Conservation (phyloP, 1,284 basidiomycete genomes). For the Porodaedalea pini region DNA sequence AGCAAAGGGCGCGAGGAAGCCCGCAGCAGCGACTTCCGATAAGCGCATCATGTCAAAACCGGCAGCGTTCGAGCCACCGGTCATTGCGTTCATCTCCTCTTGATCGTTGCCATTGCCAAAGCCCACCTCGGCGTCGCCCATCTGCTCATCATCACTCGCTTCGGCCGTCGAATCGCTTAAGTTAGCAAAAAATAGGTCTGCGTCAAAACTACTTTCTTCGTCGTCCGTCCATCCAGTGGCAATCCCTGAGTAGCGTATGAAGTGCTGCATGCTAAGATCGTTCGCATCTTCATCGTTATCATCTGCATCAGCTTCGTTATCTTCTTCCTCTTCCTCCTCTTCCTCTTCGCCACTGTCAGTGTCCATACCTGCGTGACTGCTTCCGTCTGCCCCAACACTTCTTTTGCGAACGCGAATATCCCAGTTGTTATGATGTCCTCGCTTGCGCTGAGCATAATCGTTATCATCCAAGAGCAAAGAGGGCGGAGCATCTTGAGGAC, state of each 20-base stretch:
- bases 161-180: slow-evolving; percentile 38
- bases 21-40: slow-evolving; percentile 39
- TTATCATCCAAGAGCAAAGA: slow-evolving; percentile 54
- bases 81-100: slow-evolving; percentile 33
- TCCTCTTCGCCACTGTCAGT: slow-evolving; percentile 50
- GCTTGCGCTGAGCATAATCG: slow-evolving; percentile 39
- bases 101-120: slow-evolving; percentile 38
- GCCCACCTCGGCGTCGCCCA: slow-evolving; percentile 30
- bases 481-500: slow-evolving; percentile 40
- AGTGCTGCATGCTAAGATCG: slow-evolving; percentile 34
- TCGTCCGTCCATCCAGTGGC: slow-evolving; percentile 64
- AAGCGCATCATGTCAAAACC: slow-evolving; percentile 19
- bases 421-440: slow-evolving; percentile 54
- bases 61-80: slow-evolving; percentile 27
- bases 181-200: slow-evolving; percentile 74
- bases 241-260: slow-evolving; percentile 50
- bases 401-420: slow-evolving; percentile 63
- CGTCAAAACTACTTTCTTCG: slow-evolving; percentile 68
- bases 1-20: slow-evolving; percentile 20
- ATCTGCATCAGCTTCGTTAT: slow-evolving; percentile 41
- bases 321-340: slow-evolving; percentile 43
- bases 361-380: slow-evolving; percentile 51
- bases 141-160: slow-evolving; percentile 29
- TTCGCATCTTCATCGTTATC: slow-evolving; percentile 40
- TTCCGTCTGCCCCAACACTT: slow-evolving; percentile 54